Base-by-base conservation (phyloP, 1,284 basidiomycete species). In the Papiliotrema fonsecae region DNA sequence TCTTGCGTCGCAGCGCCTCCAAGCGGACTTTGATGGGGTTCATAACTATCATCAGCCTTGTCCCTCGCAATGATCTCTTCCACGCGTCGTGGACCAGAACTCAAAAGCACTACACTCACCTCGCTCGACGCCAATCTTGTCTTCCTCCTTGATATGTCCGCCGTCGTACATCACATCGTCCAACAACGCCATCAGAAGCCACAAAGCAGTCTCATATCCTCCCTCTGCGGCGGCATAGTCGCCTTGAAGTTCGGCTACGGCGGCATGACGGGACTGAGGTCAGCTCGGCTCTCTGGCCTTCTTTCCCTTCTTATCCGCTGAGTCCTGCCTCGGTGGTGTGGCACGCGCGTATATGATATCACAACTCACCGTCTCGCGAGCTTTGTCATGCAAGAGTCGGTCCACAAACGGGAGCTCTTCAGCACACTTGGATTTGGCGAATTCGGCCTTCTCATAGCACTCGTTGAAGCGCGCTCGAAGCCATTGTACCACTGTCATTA, bases 151-250 rank as follows among this genome's bases (percentile, higher is more conserved):
- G 67, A 88, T 87, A 1, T 84, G 83, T 56, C 87, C 88, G 13
- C 83, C 86, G 4, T 82, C 83, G 64, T 92, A 87, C 60, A 97
- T 78, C 3, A 87, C 79, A 54, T 93, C 88, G 67, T 98, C 94
- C 62, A 94, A 84, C 5, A 97, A 78, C 0, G 90, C 87, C 57
- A 88, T 87, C 24, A 98, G 77, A 67, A 93, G 87, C 86, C 89
- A 94, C 18, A 96, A 73, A 0, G 91, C 90, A 55, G 90, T 90
- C 67, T 97, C 93, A 74, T 98, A 98, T 31, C 93, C 79, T 64
- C 87, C 85, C 74, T 96, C 87, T 66, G 92, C 96, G 59, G 87
- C 85, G 25, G 65, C 49, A 4, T 74, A 62, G 56, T 91, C 87
- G 58, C 90, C 87, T 21, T 88, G 77, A 0, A 97, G 79, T 67